Conservation (phyloP, 2,329 filamentous ascomycete genomes). For the Apiospora saccharicola region DNA sequence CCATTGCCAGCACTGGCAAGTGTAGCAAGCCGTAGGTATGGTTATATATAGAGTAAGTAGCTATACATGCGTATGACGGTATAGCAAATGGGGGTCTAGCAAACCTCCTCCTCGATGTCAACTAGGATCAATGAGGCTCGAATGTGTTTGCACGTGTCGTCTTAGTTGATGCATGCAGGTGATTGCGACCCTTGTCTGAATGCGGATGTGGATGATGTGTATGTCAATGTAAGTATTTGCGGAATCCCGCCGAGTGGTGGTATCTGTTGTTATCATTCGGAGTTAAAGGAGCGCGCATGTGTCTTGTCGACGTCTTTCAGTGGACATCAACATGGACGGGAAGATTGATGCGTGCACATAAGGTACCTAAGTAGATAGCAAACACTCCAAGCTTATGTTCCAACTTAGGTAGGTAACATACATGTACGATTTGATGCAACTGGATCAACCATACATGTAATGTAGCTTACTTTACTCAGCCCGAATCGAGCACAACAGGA, state of each 20-base stretch:
- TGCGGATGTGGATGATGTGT: background rate
- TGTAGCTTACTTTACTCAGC: background rate
- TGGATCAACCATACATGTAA: background rate
- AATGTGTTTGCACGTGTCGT: background rate
- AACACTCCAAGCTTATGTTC: background rate
- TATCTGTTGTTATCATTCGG: background rate
- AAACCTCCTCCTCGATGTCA: background rate
- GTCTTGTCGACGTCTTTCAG: slow-evolving; percentile 7
- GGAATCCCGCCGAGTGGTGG: slow-evolving; percentile 11
- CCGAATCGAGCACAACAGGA: background rate
- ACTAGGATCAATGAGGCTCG: background rate
- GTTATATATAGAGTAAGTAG: background rate
- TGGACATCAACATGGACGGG: background rate
- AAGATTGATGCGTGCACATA: background rate
- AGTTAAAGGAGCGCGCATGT: background rate
- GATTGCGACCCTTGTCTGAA: background rate
- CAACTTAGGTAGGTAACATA: background rate
- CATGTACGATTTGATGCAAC: background rate
- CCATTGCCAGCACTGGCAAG: slow-evolving; percentile 17
- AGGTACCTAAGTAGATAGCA: background rate
- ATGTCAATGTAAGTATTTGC: background rate
- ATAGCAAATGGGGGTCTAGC: background rate
- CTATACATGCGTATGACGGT: background rate
- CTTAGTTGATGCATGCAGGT: background rate
- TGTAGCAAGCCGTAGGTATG: background rate